Evolutionary conservation across 257 asterid genomes (phyloP), one percentile per base, ranked within the genome.

Genomic region (Lantana camara): DNA sequence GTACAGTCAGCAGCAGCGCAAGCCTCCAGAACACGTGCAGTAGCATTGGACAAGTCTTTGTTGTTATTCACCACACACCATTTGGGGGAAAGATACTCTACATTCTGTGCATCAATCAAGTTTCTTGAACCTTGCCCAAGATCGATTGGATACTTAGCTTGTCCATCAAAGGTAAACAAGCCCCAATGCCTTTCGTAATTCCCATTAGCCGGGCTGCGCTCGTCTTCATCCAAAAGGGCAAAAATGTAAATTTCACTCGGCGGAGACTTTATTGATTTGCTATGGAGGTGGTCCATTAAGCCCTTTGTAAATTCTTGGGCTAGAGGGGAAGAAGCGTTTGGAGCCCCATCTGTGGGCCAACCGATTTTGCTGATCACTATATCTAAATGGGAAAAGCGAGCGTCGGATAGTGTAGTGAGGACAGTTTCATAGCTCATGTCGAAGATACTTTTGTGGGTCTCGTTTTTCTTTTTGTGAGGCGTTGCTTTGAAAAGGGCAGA

Each of bases 331-430:
- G 85, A 82, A 9, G 91, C 95, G 37, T 82, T 80, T 27, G 85
- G 82, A 53, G 93, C 85, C 3, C 98, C 98, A 53, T 88, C 95
- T 3, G 91, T 82, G 7, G 98, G 98, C 98, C 98, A 91, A 47
- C 98, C 98, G 15, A 88, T 82, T 52, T 70, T 78, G 32, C 85
- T 80, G 14, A 91, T 61, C 46, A 82, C 73, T 27, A 91, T 54
- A 0, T 79, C 88, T 45, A 79, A 56, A 46, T 37, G 71, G 53
- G 91, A 73, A 58, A 81, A 91, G 7, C 98, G 94, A 16, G 88
- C 82, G 13, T 22, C 54, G 21, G 85, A 76, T 30, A 91, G 75
- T 20, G 95, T 81, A 5, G 51, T 72, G 41, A 60, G 51, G 29
- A 88, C 40, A 30, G 86, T 73, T 62, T 81, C 84, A 13, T 82